Evolutionary conservation across 202 grass and related monocot genomes (phyloP), one percentile per base, ranked within the genome.

Genomic region (Elaeis oleifera): DNA sequence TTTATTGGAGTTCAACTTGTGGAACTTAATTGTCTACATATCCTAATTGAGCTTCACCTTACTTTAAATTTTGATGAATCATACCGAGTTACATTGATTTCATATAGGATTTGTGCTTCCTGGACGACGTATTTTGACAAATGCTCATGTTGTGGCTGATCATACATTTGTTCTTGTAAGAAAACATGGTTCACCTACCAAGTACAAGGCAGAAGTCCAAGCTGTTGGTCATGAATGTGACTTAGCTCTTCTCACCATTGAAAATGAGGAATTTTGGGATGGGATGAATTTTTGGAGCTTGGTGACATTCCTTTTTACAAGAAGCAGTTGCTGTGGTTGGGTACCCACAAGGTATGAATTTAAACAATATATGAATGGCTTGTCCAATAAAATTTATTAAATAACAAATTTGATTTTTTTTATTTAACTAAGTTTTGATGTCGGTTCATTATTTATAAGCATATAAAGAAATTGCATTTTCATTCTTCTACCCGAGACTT

Each of bases 151-250:
- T 54, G 72, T 97, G 50, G 88, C 92, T 63, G 92, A 97, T 81
- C 84, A 89, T 54, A 97, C 92, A 15, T 97, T 91, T 85, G 92
- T 92, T 81, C 81, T 91, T 27, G 88, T 97, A 70, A 89, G 92
- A 65, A 97, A 97, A 65, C 92, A 97, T 72, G 92, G 92, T 48
- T 97, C 92, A 0, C 88, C 92, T 60, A 84, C 92, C 24, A 97
- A 92, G 67, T 97, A 92, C 63, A 97, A 78, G 71, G 92, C 92
- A 3, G 88, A 92, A 80, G 84, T 91, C 65, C 79, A 84, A 71
- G 88, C 92, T 18, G 44, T 97, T 58, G 92, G 92, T 26, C 92
- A 97, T 19, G 92, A 97, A 74, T 97, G 88, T 18, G 92, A 97
- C 71, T 76, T 97, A 59, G 88, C 92, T 27, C 81, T 97, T 50